Base-by-base conservation (phyloP, 495 filamentous ascomycete genomes). In the Xylaria sp. region DNA sequence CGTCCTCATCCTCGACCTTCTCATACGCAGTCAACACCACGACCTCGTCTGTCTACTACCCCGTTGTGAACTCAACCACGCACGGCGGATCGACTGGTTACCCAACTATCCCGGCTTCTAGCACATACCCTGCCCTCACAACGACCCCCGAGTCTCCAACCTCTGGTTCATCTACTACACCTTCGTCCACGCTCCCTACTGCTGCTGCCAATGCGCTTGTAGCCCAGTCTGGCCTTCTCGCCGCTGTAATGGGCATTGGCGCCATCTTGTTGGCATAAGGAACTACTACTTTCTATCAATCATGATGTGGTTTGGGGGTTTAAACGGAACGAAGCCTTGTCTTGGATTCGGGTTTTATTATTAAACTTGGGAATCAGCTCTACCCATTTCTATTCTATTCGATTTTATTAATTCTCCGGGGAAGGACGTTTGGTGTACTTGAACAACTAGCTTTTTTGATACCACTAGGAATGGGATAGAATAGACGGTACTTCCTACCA, bases 221-320 rank as follows among this genome's bases (percentile, higher is more conserved):
- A 17, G 74, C 81, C 19, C 81, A 81, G 73, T 81, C 81, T 17
- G 83, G 82, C 26, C 67, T 85, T n/a, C 68, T 83, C 66, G 73
- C 83, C 64, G 77, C 77, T 73, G 77, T 80, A 26, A 61, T 87
- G 24, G 84, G 80, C 29, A 77, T 82, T 58, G 81, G 80, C 58
- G 78, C 80, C 33, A 80, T 79, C 70, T 73, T 87, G 61, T 73
- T 87, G 48, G 80, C 77, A 43, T 85, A 80, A 81, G 52, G 35
- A 46, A 15, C 37, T 14, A 52, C 37, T 3, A 24, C 2, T 21
- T 61, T 29, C 8, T 9, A 43, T 31, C 19, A 15, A 19, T 7
- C 24, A 17, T 31, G 6, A 5, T 12, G n/a, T 58, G 64, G n/a
- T 7, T 37, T 14, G n/a, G 21, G 21, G 12, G 11, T 26, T 31